Conservation (phyloP, 148 eudicot genomes). For the Oxyria digyna region DNA sequence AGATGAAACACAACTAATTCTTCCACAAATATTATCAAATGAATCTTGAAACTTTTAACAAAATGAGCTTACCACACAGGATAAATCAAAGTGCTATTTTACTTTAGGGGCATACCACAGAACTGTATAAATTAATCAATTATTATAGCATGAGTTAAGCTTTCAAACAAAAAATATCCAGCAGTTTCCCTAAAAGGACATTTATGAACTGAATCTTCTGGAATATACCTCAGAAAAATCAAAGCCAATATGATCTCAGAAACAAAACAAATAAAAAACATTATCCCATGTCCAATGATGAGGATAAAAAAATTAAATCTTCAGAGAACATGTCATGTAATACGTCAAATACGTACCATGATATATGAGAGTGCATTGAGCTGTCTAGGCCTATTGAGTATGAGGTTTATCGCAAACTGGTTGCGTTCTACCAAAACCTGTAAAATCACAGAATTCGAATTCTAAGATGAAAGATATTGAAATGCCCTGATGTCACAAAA, state of each 20-base stretch:
- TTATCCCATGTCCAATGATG: neutral
- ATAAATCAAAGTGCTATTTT: neutral
- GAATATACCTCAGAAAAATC: neutral
- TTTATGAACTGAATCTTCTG: neutral
- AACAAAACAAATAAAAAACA: neutral
- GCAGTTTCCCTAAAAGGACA: neutral
- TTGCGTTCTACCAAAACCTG: slow-evolving; percentile 65
- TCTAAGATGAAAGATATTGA: neutral
- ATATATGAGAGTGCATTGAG: slow-evolving; percentile 65
- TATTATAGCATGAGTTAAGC: neutral
- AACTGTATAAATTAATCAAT: neutral
- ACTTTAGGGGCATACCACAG: neutral
- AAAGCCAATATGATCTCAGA: neutral
- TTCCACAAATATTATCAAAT: neutral
- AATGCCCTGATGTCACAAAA: neutral
- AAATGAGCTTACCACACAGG: neutral
- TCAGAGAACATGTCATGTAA: neutral
- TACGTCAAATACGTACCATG: slow-evolving; percentile 43
- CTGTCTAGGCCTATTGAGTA: slow-evolving; percentile 79
- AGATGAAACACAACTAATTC: neutral
- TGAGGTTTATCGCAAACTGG: slow-evolving; percentile 26
- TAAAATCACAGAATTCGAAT: slow-evolving; percentile 5
- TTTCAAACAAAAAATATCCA: neutral
- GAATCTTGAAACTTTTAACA: neutral
- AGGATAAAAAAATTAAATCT: neutral